Evolutionary conservation across 2,329 filamentous ascomycete species (phyloP), one percentile per base, ranked within the genome.

Genomic region (Pseudogymnoascus sp.): DNA sequence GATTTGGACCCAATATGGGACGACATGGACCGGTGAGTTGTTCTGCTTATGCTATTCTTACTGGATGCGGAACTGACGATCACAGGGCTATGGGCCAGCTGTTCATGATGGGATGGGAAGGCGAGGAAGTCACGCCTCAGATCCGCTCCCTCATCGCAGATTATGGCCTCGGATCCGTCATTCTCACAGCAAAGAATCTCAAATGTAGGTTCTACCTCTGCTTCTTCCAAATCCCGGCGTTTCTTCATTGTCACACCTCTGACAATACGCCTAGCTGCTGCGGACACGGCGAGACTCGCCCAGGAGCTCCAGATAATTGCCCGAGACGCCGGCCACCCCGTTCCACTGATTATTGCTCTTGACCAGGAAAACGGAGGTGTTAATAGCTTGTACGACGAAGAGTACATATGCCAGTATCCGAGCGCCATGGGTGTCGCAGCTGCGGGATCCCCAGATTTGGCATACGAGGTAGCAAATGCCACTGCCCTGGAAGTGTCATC

Each of bases 301-400:
- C 89, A 95, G 72, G 92, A 97, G 72, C 81, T 99, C 50, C 95
- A 99, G 76, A 92, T 88, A 60, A 93, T 96, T 72, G 95, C 95
- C 38, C 90, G 91, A 72, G 84, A 96, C 76, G 89, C 93, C 65
- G 93, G 93, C 19, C 93, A 97, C 75, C 88, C 90, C 2, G 88
- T 93, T 2, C 95, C 95, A 1, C 79, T 99, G 17, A 81, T 96
- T 62, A 97, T 99, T 70, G 93, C 90, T 40, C 80, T 97, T 38
- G 95, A 97, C 73, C 95, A 99, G 74, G 95, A 99, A 75, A 97
- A 99, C 85, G 95, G 95, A 67, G 93, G 93, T 2, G 93, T 97
- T 74, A 97, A 97, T 78, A 96, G 91, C 76, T 83, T 97, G 2
- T 97, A 96, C 72, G 93, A 97, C 74, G 92, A 96, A 70, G 91